Evolutionary conservation across 2,329 filamentous ascomycete species (phyloP).

Genomic region (Taxawa tesnikishii): DNA sequence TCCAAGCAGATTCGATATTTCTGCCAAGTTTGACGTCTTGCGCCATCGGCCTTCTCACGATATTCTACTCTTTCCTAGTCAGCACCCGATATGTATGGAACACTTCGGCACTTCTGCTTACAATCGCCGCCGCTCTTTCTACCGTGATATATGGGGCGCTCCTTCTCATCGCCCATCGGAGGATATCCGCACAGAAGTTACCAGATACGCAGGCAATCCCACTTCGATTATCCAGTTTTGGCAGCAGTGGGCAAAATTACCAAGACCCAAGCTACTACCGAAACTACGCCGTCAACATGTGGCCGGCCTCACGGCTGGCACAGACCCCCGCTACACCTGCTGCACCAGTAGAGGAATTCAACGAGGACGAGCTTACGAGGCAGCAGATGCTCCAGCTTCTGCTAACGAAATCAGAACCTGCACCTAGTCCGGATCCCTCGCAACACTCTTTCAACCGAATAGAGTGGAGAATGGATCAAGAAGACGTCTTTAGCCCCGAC

Average conservation of each 20-base stretch:
- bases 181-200: constrained; percentile 20
- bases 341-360: constrained; percentile 18
- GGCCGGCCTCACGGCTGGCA: constrained; percentile 18
- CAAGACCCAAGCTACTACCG: constrained; percentile 28
- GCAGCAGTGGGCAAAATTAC: constrained; percentile 8
- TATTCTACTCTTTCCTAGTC: constrained; percentile 35
- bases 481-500: too few species aligned
- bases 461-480: too few species aligned
- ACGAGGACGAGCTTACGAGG: constrained; percentile 37
- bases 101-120: constrained; percentile 29
- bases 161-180: constrained; percentile 29
- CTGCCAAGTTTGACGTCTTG: constrained; percentile 31
- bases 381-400: constrained; percentile 39
- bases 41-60: constrained; percentile 33
- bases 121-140: constrained; percentile 25
- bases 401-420: constrained; percentile 9
- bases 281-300: constrained; percentile 35
- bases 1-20: constrained; percentile 36
- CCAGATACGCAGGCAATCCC: constrained; percentile 7
- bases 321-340: constrained; percentile 7
- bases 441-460: constrained; percentile 7
- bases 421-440: not conserved
- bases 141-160: constrained; percentile 29
- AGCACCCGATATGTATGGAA: constrained; percentile 29
- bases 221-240: constrained; percentile 6